These are phyloP conservation scores for Coemansia sp. DNA, from an alignment of 192 early-diverging fungal genomes.

Conservation along the genomic window DNA sequence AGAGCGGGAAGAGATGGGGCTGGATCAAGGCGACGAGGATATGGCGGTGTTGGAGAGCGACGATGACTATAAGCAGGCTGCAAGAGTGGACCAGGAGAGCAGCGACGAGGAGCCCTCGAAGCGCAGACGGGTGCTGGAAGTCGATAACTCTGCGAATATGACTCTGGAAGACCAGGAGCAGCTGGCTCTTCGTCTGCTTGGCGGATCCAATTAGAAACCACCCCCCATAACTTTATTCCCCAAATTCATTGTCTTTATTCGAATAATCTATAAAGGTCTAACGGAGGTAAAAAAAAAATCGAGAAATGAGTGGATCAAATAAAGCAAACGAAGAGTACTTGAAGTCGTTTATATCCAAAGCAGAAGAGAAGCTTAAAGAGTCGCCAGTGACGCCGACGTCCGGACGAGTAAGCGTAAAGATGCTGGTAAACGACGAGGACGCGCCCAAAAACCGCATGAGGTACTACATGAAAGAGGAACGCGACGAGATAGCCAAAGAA, in stretches of 20 bases:
- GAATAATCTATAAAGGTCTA: too few species aligned
- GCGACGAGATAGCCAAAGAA: conserved; percentile 35
- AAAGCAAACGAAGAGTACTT: conserved; percentile 33
- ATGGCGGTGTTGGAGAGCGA: conserved; percentile 32
- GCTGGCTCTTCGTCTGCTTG: conserved; percentile 48
- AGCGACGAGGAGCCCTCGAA: conserved; percentile 12
- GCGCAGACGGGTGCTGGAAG: conserved; percentile 30
- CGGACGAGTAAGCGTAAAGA: conserved; percentile 3
- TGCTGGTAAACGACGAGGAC: conserved; percentile 31
- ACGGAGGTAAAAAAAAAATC: too few species aligned
- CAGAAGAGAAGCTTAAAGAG: conserved; percentile 24
- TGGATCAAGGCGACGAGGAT: not conserved
- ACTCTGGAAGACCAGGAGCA: conserved; percentile 51
- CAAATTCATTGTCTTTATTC: too few species aligned
- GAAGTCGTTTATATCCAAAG: conserved; percentile 29
- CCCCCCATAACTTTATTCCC: too few species aligned
- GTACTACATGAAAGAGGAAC: conserved; percentile 35
- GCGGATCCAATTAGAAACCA: conserved; percentile 6
- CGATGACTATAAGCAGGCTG: conserved; percentile 26
- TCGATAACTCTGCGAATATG: conserved; percentile 34
- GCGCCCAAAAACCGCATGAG: conserved; percentile 25
- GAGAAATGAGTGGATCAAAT: conserved; percentile 7
- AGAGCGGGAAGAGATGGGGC: conserved; percentile 52
- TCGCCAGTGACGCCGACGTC: conserved; percentile 30
- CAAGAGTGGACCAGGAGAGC: conserved; percentile 35